phyloP scores from a whole-genome alignment of 2,329 filamentous ascomycete genomes.

The Colletotrichum liriopes region DNA sequence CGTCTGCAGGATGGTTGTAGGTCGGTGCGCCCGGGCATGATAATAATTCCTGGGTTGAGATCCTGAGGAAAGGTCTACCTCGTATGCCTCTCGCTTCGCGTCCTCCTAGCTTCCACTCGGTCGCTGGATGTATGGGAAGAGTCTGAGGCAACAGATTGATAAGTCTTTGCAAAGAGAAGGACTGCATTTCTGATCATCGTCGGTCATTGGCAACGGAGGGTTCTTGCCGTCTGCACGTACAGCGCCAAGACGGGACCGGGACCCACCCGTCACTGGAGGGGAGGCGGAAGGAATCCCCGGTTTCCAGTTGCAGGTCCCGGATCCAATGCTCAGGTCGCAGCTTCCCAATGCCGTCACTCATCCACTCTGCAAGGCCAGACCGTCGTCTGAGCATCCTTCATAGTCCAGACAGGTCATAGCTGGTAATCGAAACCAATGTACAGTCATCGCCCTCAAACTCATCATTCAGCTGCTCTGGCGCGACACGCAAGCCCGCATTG shows the following conservation, averaged over 20 bases:
- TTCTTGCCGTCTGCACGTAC: slow-evolving; percentile 10
- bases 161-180: not conserved
- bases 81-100: not conserved
- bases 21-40: not conserved
- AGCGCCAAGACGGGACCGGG: slow-evolving; percentile 38
- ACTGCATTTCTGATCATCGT: not conserved
- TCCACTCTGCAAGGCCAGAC: slow-evolving; percentile 1
- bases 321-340: not conserved
- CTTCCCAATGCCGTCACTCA: slow-evolving; percentile 33
- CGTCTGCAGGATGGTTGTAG: not conserved
- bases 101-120: not conserved
- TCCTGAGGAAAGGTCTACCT: not conserved
- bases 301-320: slow-evolving; percentile 15
- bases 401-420: slow-evolving; percentile 9
- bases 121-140: not conserved
- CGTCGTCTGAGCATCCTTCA: slow-evolving; percentile 17
- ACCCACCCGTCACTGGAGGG: slow-evolving; percentile 27
- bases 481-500: not conserved
- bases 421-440: slow-evolving; percentile 1
- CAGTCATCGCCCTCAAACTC: slow-evolving; percentile 15
- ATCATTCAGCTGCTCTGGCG: slow-evolving; percentile 8
- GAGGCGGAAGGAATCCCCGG: slow-evolving; percentile 43
- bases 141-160: not conserved
- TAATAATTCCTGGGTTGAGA: not conserved
- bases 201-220: not conserved